Percentiles rank a stretch among this genome's conserved stretches.
Evolutionary conservation across 768 basidiomycete genomes (phyloP).

Genomic region (Harrya chromipes): DNA sequence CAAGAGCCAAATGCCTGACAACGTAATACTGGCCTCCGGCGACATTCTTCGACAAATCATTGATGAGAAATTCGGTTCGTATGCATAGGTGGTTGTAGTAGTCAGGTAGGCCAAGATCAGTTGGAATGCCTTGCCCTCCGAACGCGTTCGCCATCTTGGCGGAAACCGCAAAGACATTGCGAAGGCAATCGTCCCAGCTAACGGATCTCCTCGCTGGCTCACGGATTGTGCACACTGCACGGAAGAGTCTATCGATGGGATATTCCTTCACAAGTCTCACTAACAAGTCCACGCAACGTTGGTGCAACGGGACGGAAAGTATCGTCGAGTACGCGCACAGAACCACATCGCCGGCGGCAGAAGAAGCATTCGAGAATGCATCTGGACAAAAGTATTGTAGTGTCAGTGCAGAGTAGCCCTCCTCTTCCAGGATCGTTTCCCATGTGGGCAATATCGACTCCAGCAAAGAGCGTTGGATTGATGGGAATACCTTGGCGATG

Average conservation of each 20-base stretch:
- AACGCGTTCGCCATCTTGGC: constrained; percentile 75
- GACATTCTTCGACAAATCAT: constrained; percentile 37
- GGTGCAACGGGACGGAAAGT: constrained; percentile 45
- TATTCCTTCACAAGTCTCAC: constrained; percentile 56
- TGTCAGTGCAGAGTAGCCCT: constrained; percentile 43
- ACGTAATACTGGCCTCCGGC: constrained; percentile 40
- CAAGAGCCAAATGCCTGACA: not conserved
- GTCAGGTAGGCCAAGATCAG: constrained; percentile 47
- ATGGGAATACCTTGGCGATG: constrained; percentile 38
- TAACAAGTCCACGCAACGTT: constrained; percentile 52
- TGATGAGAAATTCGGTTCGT: constrained; percentile 52
- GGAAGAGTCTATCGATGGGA: constrained; percentile 65
- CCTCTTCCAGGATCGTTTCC: constrained; percentile 52
- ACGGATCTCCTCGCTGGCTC: constrained; percentile 30
- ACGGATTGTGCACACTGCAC: constrained; percentile 41
- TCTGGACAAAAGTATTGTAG: constrained; percentile 78
- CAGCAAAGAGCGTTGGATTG: constrained; percentile 64
- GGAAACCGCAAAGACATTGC: constrained; percentile 62
- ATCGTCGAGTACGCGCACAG: constrained; percentile 64
- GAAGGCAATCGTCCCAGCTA: constrained; percentile 77
- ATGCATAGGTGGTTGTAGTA: constrained; percentile 55
- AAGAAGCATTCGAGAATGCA: constrained; percentile 47
- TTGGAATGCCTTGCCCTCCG: constrained; percentile 43
- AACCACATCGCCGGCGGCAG: constrained; percentile 51
- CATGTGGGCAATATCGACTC: constrained; percentile 68